Base-by-base conservation (phyloP, 1,284 basidiomycete genomes). In the Mycosarcoma maydis region DNA sequence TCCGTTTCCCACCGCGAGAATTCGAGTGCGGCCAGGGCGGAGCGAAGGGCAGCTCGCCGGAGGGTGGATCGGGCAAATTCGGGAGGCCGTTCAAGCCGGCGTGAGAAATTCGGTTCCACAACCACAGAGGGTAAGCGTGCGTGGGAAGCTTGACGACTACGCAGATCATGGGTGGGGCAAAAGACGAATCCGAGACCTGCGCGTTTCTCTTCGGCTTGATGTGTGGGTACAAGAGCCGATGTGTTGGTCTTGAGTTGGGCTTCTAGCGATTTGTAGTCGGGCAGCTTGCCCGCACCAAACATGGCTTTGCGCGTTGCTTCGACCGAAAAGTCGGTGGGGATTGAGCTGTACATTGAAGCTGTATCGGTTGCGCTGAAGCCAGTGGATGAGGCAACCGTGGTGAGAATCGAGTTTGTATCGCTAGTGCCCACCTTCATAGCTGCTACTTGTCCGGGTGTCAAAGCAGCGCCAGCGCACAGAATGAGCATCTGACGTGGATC, bases 401-500 rank as follows among this genome's bases (percentile, higher is more conserved):
- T 57, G 22, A 51, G 19, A 20, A 59, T 32, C 4, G 57, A 62
- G 49, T 47, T 56, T 2, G 58, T 40, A 42, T 56, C 62, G 29
- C 50, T 45, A n/a, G 9, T 13, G 16, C 58, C 61, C 17, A 69
- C n/a, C 30, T 55, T 55, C 32, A 65, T 42, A 14, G 65, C 70
- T 7, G 57, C 66, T 7, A 66, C 60, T 42, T 75, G 68, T 3
- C 56, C 58, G 2, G 51, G 56, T 14, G 66, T 72, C 34, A 77
- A 39, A 10, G 66, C 57, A 41, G 71, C 62, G 4, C 75, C 75
- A 2, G 75, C 70, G 23, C 70, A 70, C 4, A 81, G 51, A 17
- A 81, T 59, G 20, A 81, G 74, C 55, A 80, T 54, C 59, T 81
- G 80, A 1, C 78, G 67, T 4, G 80, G 80, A 44, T 80, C 76